phyloP scores from a whole-genome alignment of 345 rosid species.

The Clarkia xantiana region DNA sequence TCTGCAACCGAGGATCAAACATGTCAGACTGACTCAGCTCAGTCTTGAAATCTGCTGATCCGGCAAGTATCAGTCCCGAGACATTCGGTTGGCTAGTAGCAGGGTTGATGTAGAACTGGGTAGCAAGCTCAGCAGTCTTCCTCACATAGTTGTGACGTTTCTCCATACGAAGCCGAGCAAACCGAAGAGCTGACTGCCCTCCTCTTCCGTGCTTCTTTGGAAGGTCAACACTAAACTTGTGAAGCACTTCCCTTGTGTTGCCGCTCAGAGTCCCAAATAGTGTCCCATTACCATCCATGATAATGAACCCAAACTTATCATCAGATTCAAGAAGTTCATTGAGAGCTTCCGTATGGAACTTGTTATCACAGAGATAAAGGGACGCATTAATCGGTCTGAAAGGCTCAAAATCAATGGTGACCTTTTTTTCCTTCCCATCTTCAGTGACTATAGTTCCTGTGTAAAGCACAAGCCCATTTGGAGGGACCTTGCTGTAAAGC shows the following conservation, averaged over 20 bases:
- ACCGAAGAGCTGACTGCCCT: constrained; percentile 70
- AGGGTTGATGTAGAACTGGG: constrained; percentile 49
- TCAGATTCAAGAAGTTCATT: constrained; percentile 62
- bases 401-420: constrained; percentile 62
- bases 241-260: constrained; percentile 55
- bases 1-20: constrained; percentile 66
- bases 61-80: constrained; percentile 50
- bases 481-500: constrained; percentile 55
- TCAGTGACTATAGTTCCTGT: constrained; percentile 58
- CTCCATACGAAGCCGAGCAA: constrained; percentile 68
- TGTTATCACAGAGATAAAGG: constrained; percentile 59
- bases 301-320: constrained; percentile 65
- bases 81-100: constrained; percentile 64
- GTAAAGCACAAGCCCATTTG: constrained; percentile 60
- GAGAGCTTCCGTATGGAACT: constrained; percentile 62
- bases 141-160: constrained; percentile 74
- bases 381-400: constrained; percentile 62
- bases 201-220: constrained; percentile 76
- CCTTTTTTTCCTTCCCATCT: constrained; percentile 70
- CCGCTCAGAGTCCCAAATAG: constrained; percentile 68
- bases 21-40: constrained; percentile 66
- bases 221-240: constrained; percentile 50
- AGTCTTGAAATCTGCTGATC: constrained; percentile 66
- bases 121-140: constrained; percentile 66
- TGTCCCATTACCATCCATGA: constrained; percentile 72